Evolutionary conservation across 106 monocot species (phyloP).

Genomic region (Agapanthus africanus): DNA sequence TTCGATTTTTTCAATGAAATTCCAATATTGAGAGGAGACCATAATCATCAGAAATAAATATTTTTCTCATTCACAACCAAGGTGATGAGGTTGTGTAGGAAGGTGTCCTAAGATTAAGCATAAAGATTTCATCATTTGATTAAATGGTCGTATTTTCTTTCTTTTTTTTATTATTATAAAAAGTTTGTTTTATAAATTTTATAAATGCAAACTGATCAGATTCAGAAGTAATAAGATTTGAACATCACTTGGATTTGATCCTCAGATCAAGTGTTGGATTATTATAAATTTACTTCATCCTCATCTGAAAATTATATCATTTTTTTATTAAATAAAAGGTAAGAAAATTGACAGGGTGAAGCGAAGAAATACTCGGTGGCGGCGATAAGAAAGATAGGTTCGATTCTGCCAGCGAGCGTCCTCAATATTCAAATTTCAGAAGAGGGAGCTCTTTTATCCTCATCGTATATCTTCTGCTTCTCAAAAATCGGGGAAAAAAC

Average conservation of each 20-base stretch:
- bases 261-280: no score
- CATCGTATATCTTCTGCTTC: slow-evolving; percentile 16
- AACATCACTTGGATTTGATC: no score
- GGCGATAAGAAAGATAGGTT: slow-evolving; percentile 23
- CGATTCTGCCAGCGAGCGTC: slow-evolving; percentile 37
- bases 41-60: slow-evolving; percentile 16
- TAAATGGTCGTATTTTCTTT: not conserved
- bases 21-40: not conserved
- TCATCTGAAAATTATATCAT: no score
- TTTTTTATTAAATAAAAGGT: not conserved
- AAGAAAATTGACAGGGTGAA: not conserved
- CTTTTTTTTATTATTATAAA: no score
- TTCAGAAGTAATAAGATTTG: slow-evolving; percentile 13
- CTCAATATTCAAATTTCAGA: slow-evolving; percentile 11
- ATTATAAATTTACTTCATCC: no score
- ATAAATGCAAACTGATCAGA: not conserved
- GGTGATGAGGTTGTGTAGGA: slow-evolving; percentile 27
- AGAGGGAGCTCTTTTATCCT: no score
- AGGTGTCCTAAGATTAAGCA: slow-evolving; percentile 39
- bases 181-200: not conserved
- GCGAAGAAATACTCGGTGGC: slow-evolving; percentile 20
- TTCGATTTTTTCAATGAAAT: no score
- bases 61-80: slow-evolving; percentile 28
- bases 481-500: no score
- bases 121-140: slow-evolving; percentile 21